Base-by-base conservation (phyloP, 116 monocot genomes). In the Cymodocea nodosa region DNA sequence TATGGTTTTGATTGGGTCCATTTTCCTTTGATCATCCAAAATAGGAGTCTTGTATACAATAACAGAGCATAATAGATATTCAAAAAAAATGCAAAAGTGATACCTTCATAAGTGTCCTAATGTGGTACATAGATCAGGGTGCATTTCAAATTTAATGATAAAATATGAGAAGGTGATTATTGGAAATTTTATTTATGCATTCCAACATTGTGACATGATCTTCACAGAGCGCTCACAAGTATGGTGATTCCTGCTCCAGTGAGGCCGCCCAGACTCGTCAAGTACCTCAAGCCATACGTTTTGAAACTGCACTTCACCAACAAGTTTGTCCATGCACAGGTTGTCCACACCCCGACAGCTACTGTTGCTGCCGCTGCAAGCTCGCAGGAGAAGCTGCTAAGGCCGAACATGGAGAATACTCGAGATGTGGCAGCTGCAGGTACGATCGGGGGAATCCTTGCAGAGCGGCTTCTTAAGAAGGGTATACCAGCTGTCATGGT, bases 261-360 rank as follows among this genome's bases (percentile, higher is more conserved):
- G 16, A 73, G 83, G 65, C 70, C 84, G 15, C 71, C 82, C 23
- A 81, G 83, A 55, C 56, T 87, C 52, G 73, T 66, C 51, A 72
- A 79, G 13, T 87, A 59, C 65, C 82, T 94, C 36, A 94, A 90
- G 71, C 94, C 94, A 0, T 94, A 90, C 53, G 68, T 87, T 0
- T 73, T 94, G 35, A 84, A 71, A 74, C 85, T 94, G 90, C 87
- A 87, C 50, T 94, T 94, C 81, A 75, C 90, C 0, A 87, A 87
- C 79, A 87, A 85, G 37, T 94, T 62, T 52, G 84, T 94, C 2
- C 82, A 65, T 18, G 86, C 89, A 4, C 94, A 90, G 25, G 94
- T 90, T 5, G 35, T 94, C 59, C 90, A 94, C 76, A 64, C 83
- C 15, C 90, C 94, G 30, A 87, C 90, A 15, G 84, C 94, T 18